Base-by-base conservation (phyloP, 352 stramenopile genomes). In the Globisporangium abappressorium region DNA sequence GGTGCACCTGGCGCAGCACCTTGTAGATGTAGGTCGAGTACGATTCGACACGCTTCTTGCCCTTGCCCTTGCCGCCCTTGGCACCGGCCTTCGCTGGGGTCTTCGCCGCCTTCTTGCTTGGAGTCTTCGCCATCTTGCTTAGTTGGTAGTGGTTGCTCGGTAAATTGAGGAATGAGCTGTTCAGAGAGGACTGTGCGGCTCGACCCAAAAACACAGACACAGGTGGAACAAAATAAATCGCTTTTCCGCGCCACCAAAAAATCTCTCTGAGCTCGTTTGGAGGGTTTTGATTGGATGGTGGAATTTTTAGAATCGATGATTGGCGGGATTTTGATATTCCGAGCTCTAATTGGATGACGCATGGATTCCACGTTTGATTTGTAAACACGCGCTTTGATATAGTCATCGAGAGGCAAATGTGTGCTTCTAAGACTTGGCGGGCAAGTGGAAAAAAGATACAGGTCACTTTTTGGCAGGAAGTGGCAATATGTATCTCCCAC, bases 1-100 rank as follows among this genome's bases (percentile, higher is more conserved):
- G 94, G 85, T 99, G 95, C 73, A 99, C 95, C 80, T 98, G 97
- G 60, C 92, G 94, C 65, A 97, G 70, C 60, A 97, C 90, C 84
- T 97, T 97, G 89, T 97, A 97, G 79, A 97, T 97, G 87, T 97
- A 97, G 60, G 84, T 94, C 73, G 84, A 91, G 82, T 97, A 97
- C 66, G 82, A 91, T 62, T 97, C 90, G 1, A 96, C 86, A 51
- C 87, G 87, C 81, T 95, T 95, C 82, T 94, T 93, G 76, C 83
- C 83, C 71, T 89, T 89, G 82, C 85, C 82, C 76, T 92, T 94
- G 76, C 24, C 47, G 41, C 83, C 82, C 73, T 94, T 92, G 58
- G 71, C 79, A 58, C 63, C 70, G 58, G 84, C 76, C 83, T 94
- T 94, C 5, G 84, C 84, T 36, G 82, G 72, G 43, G 81, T 90